Base-by-base conservation (phyloP, 352 stramenopile species). In the Pythium insidiosum region DNA sequence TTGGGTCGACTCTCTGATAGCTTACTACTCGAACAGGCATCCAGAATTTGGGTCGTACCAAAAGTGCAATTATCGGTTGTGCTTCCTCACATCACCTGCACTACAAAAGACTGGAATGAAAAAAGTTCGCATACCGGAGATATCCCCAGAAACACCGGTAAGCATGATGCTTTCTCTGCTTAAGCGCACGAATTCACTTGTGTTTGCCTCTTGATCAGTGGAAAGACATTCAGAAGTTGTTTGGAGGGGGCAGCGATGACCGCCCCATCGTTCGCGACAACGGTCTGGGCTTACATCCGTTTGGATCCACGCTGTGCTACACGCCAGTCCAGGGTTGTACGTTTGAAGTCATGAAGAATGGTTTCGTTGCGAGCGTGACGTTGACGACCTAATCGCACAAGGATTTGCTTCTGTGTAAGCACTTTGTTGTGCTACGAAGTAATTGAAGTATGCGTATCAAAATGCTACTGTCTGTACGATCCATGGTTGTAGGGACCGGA, bases 261-360 rank as follows among this genome's bases (percentile, higher is more conserved):
- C 66, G 80, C 18, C 80, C 80, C 4, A 68, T 89, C 15, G 61
- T 93, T 20, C 75, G 87, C 41, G 80, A 90, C 46, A 87, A 80
- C 19, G 80, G 80, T 15, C 53, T 88, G 13, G 71, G 73, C 0
- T 50, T 88, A 13, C 77, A 93, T 34, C 80, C 80, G 7, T 93
- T 93, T 37, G 74, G 75, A 11, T 84, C 80, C 16, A 88, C 60
- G 22, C 54, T 86, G 35, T 93, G 76, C 51, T 93, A 93, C 56
- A 72, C 68, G 11, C 77, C 70, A 25, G 63, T 68, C 5, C 61
- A 70, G 50, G 80, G 78, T 1, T 93, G 80, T 50, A 75, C 82
- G 24, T 87, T 93, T 19, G 80, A 93, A 53, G 73, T 91, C 35
- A 75, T 91, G 60, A 86, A 84, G 58, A 91, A 82, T 29, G 79